phyloP scores from a whole-genome alignment of 2,329 filamentous ascomycete species.

The Aspergillus thermomutatus region DNA sequence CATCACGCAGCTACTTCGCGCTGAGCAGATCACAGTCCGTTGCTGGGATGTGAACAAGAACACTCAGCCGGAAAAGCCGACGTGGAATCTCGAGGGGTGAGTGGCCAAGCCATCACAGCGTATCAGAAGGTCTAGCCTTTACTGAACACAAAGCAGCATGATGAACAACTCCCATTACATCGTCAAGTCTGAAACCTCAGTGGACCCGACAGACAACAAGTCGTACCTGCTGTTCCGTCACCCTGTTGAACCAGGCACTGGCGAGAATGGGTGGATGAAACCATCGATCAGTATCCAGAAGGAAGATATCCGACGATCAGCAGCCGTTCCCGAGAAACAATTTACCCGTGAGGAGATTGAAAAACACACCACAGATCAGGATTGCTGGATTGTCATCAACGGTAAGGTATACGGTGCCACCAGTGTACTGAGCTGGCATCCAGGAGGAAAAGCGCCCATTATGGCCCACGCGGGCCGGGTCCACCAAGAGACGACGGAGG shows the following conservation, averaged over 20 bases:
- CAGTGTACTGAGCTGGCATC: conserved; percentile 48
- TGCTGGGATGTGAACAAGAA: conserved; percentile 52
- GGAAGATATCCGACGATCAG: conserved; percentile 43
- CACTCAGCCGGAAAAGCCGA: conserved; percentile 45
- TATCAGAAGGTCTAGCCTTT: conserved; percentile 15
- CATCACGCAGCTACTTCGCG: conserved; percentile 41
- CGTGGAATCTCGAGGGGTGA: conserved; percentile 49
- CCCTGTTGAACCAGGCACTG: conserved; percentile 44
- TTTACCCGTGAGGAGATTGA: conserved; percentile 55
- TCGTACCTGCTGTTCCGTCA: conserved; percentile 44
- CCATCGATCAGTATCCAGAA: conserved; percentile 46
- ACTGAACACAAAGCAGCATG: conserved; percentile 36
- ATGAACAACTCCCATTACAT: conserved; percentile 55
- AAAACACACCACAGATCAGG: conserved; percentile 46
- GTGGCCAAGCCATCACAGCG: not conserved
- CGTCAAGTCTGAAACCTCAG: conserved; percentile 40
- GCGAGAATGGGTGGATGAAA: conserved; percentile 52
- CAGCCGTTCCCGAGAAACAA: conserved; percentile 46
- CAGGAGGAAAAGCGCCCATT: conserved; percentile 48
- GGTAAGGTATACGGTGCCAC: conserved; percentile 52
- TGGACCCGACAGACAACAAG: conserved; percentile 29
- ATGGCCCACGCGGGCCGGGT: conserved; percentile 50
- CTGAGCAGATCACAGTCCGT: conserved; percentile 44
- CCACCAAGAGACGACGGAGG: conserved; percentile 48
- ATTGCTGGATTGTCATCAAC: conserved; percentile 55